Evolutionary conservation across 306 rosid genomes (phyloP).

Genomic region (Dalbergia cultrata): DNA sequence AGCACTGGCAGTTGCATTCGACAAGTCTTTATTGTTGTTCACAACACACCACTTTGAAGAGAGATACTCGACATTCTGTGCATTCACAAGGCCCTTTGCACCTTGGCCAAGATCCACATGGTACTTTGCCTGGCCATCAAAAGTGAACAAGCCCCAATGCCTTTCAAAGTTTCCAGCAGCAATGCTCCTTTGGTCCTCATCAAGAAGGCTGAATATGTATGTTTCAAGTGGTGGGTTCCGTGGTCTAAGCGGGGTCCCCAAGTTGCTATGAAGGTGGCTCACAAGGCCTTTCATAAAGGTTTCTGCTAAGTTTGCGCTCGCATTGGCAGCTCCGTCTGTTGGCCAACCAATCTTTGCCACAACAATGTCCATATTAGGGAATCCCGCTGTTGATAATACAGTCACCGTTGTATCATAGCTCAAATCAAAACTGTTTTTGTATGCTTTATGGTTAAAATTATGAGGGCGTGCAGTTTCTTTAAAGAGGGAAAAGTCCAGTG

Average conservation of each 20-base stretch:
- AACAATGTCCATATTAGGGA: slow-evolving; percentile 68
- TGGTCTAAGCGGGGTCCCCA: slow-evolving; percentile 82
- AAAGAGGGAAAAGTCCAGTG: slow-evolving; percentile 78
- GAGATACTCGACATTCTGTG: slow-evolving; percentile 83
- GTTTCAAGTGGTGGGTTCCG: slow-evolving; percentile 68
- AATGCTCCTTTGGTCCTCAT: slow-evolving; percentile 83
- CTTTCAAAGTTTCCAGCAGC: slow-evolving; percentile 76
- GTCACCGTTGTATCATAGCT: slow-evolving; percentile 74
- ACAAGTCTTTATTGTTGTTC: slow-evolving; percentile 81
- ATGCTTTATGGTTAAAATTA: slow-evolving; percentile 64
- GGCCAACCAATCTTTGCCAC: slow-evolving; percentile 98
- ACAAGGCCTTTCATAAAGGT: slow-evolving; percentile 80
- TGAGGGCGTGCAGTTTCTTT: slow-evolving; percentile 71
- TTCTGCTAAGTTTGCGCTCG: slow-evolving; percentile 74
- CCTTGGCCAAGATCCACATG: slow-evolving; percentile 70
- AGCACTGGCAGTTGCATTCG: slow-evolving; percentile 72
- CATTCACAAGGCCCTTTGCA: slow-evolving; percentile 66
- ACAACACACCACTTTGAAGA: slow-evolving; percentile 91
- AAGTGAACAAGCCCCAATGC: slow-evolving; percentile 96
- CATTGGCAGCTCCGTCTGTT: slow-evolving; percentile 82
- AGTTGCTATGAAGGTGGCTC: slow-evolving; percentile 66
- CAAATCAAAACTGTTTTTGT: slow-evolving; percentile 84
- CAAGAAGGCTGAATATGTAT: slow-evolving; percentile 80
- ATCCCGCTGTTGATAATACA: slow-evolving; percentile 70
- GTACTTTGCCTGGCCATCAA: slow-evolving; percentile 97